These are phyloP conservation scores for Diplodia mutila DNA, from an alignment of 2,329 filamentous ascomycete species.

Conservation along the genomic window DNA sequence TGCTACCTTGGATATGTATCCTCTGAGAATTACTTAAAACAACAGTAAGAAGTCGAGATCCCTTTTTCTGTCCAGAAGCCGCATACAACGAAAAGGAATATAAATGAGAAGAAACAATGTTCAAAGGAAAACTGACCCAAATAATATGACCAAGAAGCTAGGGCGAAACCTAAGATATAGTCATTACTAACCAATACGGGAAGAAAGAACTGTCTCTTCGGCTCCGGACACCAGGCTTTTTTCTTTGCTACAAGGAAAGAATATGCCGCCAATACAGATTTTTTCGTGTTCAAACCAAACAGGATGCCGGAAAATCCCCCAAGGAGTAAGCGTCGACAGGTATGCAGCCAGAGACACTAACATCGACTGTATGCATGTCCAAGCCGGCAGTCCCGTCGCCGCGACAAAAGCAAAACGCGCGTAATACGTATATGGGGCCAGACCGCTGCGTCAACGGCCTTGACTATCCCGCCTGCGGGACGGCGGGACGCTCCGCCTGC, in stretches of 20 bases:
- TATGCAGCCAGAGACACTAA: not conserved
- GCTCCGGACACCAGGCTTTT: conserved; percentile 24
- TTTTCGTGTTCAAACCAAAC: conserved; percentile 9
- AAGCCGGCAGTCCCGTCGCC: not conserved
- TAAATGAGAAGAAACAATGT: not conserved
- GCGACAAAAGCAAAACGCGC: conserved; percentile 9
- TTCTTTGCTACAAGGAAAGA: conserved; percentile 15
- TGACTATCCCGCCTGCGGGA: conserved; percentile 18
- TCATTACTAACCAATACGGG: conserved; percentile 20
- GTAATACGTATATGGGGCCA: conserved; percentile 8
- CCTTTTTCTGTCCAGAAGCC: conserved; percentile 19
- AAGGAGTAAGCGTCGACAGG: not conserved
- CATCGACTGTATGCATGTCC: not conserved
- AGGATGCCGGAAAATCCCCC: not conserved
- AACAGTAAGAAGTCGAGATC: not conserved
- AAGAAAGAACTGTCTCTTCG: conserved; percentile 22
- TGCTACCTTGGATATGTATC: conserved; percentile 19
- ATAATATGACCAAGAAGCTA: not conserved
- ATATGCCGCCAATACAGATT: conserved; percentile 21
- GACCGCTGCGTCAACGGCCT: conserved; percentile 7
- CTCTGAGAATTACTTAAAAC: conserved; percentile 2
- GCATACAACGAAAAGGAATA: not conserved
- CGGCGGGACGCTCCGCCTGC: conserved; percentile 18
- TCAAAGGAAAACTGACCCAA: not conserved
- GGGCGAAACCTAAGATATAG: conserved; percentile 19